Base-by-base conservation (phyloP, 2,329 filamentous ascomycete genomes). In the Trichophyton simii region DNA sequence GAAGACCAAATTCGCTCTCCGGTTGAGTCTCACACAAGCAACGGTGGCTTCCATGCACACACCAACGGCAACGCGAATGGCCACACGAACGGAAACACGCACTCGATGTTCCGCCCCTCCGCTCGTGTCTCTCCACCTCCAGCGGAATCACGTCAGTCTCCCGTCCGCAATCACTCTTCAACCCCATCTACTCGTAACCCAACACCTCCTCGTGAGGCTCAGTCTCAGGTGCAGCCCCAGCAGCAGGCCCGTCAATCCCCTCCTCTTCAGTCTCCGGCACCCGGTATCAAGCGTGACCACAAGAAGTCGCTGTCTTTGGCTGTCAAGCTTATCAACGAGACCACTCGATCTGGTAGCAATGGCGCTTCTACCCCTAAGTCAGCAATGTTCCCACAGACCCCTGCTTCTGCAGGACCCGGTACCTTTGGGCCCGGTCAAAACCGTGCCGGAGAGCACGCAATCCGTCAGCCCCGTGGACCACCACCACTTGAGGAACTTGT, bases 351-450 rank as follows among this genome's bases (percentile, higher is more conserved):
- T 74, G 71, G 79, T 80, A 44, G 55, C 57, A 85, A 82, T 72
- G 83, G 50, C 28, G n/a, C 50, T 13, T 55, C 83, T 28, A 79
- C 84, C 44, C 89, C 89, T 62, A 94, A 91, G 78, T 88, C 89
- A 42, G 83, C 88, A 48, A 83, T 84, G 42, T 88, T 96, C 72
- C 90, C 92, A 4, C 79, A 85, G 42, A 92, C 90, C 5, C 91
- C 90, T 1, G 77, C 87, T 74, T 91, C 86, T 42, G 57, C 57
- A 6, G 50, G 50, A 34, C 50, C 50, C 5, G 91, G 91, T 64
- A 87, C 86, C 5, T 97, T 97, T 70, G 94, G 91, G 55, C 94
- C 94, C 62, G 94, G 94, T 60, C 91, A 96, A 73, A 89, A 82
- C 63, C 90, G 94, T 72, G 91, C 91, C 70, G 94, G 94, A 67